Conservation (phyloP, 2,329 filamentous ascomycete species). For the Didymella keratinophila region DNA sequence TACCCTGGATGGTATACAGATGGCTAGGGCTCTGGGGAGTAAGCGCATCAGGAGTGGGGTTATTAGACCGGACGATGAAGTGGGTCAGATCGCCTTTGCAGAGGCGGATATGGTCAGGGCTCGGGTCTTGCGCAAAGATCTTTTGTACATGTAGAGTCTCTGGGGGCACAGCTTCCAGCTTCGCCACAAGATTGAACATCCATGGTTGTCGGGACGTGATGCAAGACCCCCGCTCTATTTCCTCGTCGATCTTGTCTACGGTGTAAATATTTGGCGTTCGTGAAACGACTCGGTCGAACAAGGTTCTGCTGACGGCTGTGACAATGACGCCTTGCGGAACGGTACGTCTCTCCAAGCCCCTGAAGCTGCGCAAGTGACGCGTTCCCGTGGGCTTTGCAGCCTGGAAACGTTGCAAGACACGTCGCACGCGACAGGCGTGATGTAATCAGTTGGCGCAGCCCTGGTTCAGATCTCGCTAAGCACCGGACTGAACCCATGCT, state of each 20-base stretch:
- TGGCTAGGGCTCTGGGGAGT: too few species aligned
- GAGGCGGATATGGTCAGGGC: too few species aligned
- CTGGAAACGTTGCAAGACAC: slow-evolving; percentile 1
- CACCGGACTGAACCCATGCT: slow-evolving; percentile 23
- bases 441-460: slow-evolving; percentile 29
- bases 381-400: slow-evolving; percentile 31
- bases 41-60: too few species aligned
- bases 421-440: slow-evolving; percentile 24
- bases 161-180: too few species aligned
- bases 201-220: background rate
- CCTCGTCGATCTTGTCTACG: too few species aligned
- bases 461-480: slow-evolving; percentile 30
- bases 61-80: too few species aligned
- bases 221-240: background rate
- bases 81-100: too few species aligned
- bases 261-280: background rate
- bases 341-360: background rate
- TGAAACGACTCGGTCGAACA: background rate
- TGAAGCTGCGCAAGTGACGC: slow-evolving; percentile 30
- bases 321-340: background rate
- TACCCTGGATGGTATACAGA: too few species aligned
- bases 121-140: too few species aligned
- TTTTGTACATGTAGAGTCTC: too few species aligned
- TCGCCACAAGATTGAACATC: too few species aligned
- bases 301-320: slow-evolving; percentile 3